Percentiles rank a stretch among this genome's conserved stretches.
These are phyloP conservation scores for Botrytis aclada DNA, from an alignment of 2,329 filamentous ascomycete genomes.

Conservation along the genomic window DNA sequence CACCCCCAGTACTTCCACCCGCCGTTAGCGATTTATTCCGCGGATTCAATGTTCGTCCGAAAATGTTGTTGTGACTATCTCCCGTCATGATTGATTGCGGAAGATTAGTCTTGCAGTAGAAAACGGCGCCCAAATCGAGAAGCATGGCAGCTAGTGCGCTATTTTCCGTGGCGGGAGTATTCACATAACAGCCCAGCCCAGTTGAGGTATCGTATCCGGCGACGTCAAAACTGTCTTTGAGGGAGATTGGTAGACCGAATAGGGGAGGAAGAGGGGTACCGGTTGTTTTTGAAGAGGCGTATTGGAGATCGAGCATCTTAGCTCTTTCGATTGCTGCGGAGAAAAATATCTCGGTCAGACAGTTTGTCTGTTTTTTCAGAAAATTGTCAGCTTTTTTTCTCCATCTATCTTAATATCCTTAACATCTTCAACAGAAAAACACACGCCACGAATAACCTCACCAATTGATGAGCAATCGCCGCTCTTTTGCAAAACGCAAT, in stretches of 20 bases:
- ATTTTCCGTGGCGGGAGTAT: conserved; percentile 67
- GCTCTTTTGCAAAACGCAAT: conserved; percentile 49
- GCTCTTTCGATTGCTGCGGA: conserved; percentile 35
- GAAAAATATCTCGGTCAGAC: conserved; percentile 47
- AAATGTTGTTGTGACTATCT: conserved; percentile 35
- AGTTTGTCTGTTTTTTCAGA: conserved; percentile 22
- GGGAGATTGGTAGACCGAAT: background rate
- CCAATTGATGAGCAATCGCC: conserved; percentile 45
- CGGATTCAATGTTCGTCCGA: conserved; percentile 43
- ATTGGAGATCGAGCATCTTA: conserved; percentile 44
- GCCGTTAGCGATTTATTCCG: conserved; percentile 31
- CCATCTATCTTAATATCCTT: background rate
- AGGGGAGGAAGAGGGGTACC: conserved; percentile 40
- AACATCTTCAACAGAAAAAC: background rate
- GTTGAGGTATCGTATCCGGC: conserved; percentile 47
- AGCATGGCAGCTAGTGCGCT: conserved; percentile 66
- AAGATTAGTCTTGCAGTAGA: conserved; percentile 44
- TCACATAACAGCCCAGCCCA: conserved; percentile 73
- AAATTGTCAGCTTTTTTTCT: background rate
- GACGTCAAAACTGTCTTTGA: conserved; percentile 67
- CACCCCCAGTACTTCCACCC: conserved; percentile 35
- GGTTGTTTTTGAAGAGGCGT: conserved; percentile 30
- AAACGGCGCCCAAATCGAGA: conserved; percentile 63
- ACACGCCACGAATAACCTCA: background rate
- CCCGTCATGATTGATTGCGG: background rate